Percentiles rank a stretch among this genome's conserved stretches.
Evolutionary conservation across 2,329 filamentous ascomycete genomes (phyloP).

Genomic region (Xylaria sp.): DNA sequence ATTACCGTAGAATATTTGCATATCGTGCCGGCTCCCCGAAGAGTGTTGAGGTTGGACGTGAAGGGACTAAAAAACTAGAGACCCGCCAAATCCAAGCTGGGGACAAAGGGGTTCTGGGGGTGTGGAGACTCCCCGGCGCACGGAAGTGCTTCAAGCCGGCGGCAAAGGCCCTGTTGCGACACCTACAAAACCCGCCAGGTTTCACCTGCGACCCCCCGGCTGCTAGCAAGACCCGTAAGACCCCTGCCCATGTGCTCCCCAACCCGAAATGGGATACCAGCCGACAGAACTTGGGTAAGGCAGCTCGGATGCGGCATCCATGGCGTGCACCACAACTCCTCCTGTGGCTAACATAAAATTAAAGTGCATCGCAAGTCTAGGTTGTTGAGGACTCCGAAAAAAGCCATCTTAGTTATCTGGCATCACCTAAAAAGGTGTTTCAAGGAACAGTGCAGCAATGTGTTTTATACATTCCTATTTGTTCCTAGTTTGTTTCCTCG

Average conservation of each 20-base stretch:
- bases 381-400: background rate
- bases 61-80: background rate
- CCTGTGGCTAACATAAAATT: background rate
- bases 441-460: background rate
- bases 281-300: constrained; percentile 4
- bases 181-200: constrained; percentile 39
- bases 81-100: constrained; percentile 15
- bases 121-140: constrained; percentile 23
- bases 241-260: background rate
- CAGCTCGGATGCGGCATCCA: background rate
- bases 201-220: constrained; percentile 33
- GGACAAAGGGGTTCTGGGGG: constrained; percentile 29
- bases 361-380: background rate
- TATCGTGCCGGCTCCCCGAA: too few relatives aligned
- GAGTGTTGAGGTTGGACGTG: too few relatives aligned
- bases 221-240: background rate
- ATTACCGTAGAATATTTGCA: too few relatives aligned
- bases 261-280: constrained; percentile 2
- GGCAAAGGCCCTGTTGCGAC: constrained; percentile 34
- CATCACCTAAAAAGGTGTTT: constrained; percentile 7
- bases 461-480: background rate
- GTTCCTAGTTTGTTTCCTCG: background rate
- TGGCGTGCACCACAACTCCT: background rate
- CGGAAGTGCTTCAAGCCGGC: constrained; percentile 40
- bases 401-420: too few relatives aligned